Evolutionary conservation across 768 basidiomycete genomes (phyloP), one percentile per base, ranked within the genome.

Genomic region (Suillus placidus): DNA sequence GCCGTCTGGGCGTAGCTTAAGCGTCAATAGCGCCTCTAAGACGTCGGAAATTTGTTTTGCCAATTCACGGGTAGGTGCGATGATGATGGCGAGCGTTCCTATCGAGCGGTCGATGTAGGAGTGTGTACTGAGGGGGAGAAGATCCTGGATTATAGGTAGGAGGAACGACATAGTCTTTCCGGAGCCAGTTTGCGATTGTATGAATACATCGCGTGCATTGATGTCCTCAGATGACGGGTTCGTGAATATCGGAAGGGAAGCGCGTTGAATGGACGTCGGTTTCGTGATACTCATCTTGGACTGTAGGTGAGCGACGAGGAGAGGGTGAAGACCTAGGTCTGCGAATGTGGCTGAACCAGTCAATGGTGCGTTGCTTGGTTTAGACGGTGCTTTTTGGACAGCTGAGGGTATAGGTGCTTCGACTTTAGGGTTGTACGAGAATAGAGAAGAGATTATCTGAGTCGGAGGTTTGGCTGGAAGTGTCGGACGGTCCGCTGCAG

Each of bases 11-110:
- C 90, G 83, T 55, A 92, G 83, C 62, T 90, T 91, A 65, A 97
- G 84, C 71, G 88, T 85, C 5, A 99, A 82, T 7, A 99, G 77
- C 18, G 83, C 80, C 69, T 95, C 94, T 14, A 98, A 83, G n/a
- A 99, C 96, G 71, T 97, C 94, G 10, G 91, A 94, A 62, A 98
- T 98, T 74, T 99, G 97, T 73, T 94, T 94, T 2, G 97, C 97
- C 16, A 99, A 85, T 79, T 99, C 97, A 61, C 96, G 88, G 4
- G 97, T 98, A 1, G 97, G 97, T 2, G 93, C 95, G 64, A 99
- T 92, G 67, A 98, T 93, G 64, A 98, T 87, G 1, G 96, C 95
- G 23, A 99, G 84, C 2, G 97, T 98, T 34, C 97, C 97, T 72
- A 99, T 93, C 0, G 92, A 93, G 43, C 97, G 88, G 77, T 97